Base-by-base conservation (phyloP, 2,329 filamentous ascomycete species). In the Pseudocercospora vitis region DNA sequence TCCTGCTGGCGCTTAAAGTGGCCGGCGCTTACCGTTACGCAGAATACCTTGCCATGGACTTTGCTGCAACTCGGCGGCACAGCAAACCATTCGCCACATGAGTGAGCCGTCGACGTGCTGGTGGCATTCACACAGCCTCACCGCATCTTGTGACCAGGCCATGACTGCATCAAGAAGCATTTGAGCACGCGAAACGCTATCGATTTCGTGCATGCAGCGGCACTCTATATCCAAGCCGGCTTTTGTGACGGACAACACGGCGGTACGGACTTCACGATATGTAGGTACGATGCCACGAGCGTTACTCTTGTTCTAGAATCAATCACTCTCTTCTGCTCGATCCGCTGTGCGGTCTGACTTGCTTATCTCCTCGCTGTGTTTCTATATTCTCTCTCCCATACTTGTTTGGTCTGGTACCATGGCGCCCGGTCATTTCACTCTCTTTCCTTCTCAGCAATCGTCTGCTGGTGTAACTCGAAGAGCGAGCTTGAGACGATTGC, bases 71-170 rank as follows among this genome's bases (percentile, higher is more conserved):
- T 42, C 33, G 16, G 63, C 62, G 62, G 64, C 58, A 62, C 61
- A 60, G 56, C 60, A 59, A 24, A 49, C 60, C 29, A 65, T 65
- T 65, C 60, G 64, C 57, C 56, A 55, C 56, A 46, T 33, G 40
- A 40, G 45, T 33, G 42, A 44, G n/a, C 40, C 35, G n/a, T 26
- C 12, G 24, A n/a, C 40, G 40, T 18, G 23, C 16, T 19, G 12
- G 37, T 40, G 37, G 19, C 37, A 24, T n/a, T 24, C 19, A 40
- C 19, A 14, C 21, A 14, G 29, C 46, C 46, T 50, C 46, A 59
- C 39, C 53, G 56, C 49, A 50, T 46, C 48, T 55, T 51, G 37
- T 40, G 37, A 40, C 37, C 37, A 40, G 19, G 35, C 35, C 9
- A 19, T 39, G 16, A 21, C 18, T 39, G 35, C 37, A 19, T 40